phyloP scores from a whole-genome alignment of 2,329 filamentous ascomycete species.

The Sclerotinia spermophila region DNA sequence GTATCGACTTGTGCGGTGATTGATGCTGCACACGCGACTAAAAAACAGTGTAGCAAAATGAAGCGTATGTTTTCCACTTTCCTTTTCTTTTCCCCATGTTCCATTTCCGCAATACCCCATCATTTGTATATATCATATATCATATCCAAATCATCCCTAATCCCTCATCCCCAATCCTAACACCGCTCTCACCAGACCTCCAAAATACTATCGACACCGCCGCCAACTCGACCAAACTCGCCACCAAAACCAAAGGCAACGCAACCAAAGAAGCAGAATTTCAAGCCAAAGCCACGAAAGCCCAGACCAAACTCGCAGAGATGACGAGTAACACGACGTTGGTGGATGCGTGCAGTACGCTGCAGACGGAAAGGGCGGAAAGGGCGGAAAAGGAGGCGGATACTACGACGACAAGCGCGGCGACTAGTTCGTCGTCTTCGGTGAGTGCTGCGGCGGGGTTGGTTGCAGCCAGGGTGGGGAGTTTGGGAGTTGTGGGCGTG shows the following conservation, averaged over 20 bases:
- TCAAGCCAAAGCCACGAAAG: constrained; percentile 18
- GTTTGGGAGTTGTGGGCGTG: background rate
- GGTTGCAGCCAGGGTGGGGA: too few species aligned
- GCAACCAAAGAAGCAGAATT: constrained; percentile 21
- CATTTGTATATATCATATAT: too few species aligned
- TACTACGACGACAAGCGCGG: background rate
- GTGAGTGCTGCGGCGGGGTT: background rate
- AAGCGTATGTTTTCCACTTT: background rate
- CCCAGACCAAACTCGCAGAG: constrained; percentile 16
- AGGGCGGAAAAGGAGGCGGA: background rate
- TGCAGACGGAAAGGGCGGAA: background rate
- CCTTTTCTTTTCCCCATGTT: background rate
- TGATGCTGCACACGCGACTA: constrained; percentile 27
- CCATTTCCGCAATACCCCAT: too few species aligned
- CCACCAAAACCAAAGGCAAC: constrained; percentile 20
- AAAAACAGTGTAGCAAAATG: constrained; percentile 21
- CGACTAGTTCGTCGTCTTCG: too few species aligned
- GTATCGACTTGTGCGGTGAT: constrained; percentile 38
- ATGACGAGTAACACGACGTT: constrained; percentile 24
- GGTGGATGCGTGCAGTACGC: constrained; percentile 20
- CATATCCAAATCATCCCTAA: too few species aligned
- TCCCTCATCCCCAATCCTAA: background rate
- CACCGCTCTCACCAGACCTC: background rate
- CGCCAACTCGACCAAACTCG: constrained; percentile 20
- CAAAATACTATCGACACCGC: constrained; percentile 24